Base-by-base conservation (phyloP, 2,329 filamentous ascomycete genomes). In the Beauveria sp. region DNA sequence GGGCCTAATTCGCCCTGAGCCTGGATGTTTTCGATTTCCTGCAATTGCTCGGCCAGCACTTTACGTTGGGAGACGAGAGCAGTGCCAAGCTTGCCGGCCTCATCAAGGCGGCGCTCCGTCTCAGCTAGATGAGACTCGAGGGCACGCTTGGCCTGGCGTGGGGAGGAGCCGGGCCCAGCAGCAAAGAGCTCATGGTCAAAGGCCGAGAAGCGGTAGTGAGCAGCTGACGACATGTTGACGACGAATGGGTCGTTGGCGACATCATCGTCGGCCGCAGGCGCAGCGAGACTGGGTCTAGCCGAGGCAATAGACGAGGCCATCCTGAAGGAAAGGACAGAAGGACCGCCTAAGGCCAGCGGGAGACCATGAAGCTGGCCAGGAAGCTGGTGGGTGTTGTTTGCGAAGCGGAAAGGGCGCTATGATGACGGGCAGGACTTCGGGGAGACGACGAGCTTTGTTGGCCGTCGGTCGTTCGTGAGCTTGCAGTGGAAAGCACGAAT, bases 61-160 rank as follows among this genome's bases (percentile, higher is more conserved):
- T 88, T 88, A 67, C 91, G 88, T 77, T 97, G 94, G 65, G 92
- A 85, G 26, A 97, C 85, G 30, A 99, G 82, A 10, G 91, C 88
- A 26, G 89, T 94, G 64, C 94, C 94, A 46, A 99, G 78, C 70
- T 90, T 92, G 30, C 91, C 94, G 6, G 93, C 90, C 72, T 97
- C 92, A 69, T 96, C 90, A 64, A 99, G 87, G 62, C 93, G 86
- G 62, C 92, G 88, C 69, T 96, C 91, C 1, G 93, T 97, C 74
- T 99, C 94, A 64, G 89, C 87, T 53, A 99, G 82, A 75, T 97
- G 94, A 56, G 92, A 91, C 74, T 96, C 89, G 50, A 99, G 80
- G 50, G 92, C 92, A 66, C 90, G 88, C 75, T 90, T 96, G 46
- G 92, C 91, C 71, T 97, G 92, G 60, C 86, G 85, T 10, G 93